Percentiles rank a stretch among this genome's conserved stretches.
phyloP scores from a whole-genome alignment of 306 rosid species.

The Cicer pinnatifidum region DNA sequence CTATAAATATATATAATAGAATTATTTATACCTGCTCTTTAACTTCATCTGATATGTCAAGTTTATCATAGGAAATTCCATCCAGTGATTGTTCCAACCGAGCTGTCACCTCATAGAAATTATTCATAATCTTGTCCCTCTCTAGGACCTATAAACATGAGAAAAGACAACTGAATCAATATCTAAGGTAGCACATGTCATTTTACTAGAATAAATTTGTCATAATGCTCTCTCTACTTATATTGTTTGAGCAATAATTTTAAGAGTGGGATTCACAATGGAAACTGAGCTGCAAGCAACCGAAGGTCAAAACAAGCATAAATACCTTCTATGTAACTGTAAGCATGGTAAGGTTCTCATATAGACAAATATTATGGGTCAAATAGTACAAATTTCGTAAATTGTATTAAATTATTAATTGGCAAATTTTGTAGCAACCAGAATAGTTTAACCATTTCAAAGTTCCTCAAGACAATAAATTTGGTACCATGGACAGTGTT shows the following conservation, averaged over 20 bases:
- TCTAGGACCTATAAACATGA: conserved; percentile 70
- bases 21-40: conserved; percentile 81
- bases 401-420: not conserved
- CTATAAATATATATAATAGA: conserved; percentile 2
- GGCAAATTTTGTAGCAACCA: not conserved
- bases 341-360: conserved; percentile 8
- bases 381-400: conserved; percentile 18
- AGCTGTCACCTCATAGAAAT: conserved; percentile 71
- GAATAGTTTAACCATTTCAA: conserved; percentile 36
- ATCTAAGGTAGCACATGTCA: conserved; percentile 27
- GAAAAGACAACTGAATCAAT: conserved; percentile 33
- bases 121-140: conserved; percentile 75
- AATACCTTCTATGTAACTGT: conserved; percentile 16
- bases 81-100: conserved; percentile 76
- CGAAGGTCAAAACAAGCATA: conserved; percentile 32
- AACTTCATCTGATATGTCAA: conserved; percentile 97
- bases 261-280: conserved; percentile 1
- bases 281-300: conserved; percentile 12
- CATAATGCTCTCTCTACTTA: conserved; percentile 27
- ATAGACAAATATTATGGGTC: conserved; percentile 18
- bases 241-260: conserved; percentile 11
- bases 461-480: not conserved
- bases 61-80: conserved; percentile 69
- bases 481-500: not conserved
- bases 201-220: conserved; percentile 24